These are phyloP conservation scores for Leccinum boreale DNA, from an alignment of 768 basidiomycete genomes.

Conservation along the genomic window DNA sequence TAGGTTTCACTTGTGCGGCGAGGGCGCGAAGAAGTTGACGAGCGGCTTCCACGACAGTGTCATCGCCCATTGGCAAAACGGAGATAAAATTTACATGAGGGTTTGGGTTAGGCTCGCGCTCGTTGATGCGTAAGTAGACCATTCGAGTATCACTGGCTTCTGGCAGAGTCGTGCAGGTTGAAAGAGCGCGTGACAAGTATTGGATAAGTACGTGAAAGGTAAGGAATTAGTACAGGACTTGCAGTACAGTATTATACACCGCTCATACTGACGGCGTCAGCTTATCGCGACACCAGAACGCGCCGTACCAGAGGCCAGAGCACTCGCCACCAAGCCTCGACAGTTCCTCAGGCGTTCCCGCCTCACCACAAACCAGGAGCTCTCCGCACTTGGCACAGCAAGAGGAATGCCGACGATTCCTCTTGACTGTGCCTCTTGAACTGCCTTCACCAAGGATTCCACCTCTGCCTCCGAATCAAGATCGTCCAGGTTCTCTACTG, in stretches of 20 bases:
- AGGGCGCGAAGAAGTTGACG: constrained; percentile 71
- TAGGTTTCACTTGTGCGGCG: constrained; percentile 77
- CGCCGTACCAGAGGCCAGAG: constrained; percentile 33
- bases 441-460: constrained; percentile 65
- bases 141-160: constrained; percentile 23
- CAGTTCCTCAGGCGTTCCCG: constrained; percentile 60
- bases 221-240: neutral
- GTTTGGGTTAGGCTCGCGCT: constrained; percentile 69
- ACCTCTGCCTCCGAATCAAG: constrained; percentile 84
- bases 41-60: constrained; percentile 56
- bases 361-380: constrained; percentile 80
- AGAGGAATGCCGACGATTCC: constrained; percentile 64
- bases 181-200: neutral
- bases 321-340: constrained; percentile 54
- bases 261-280: constrained; percentile 1
- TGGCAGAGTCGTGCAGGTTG: neutral
- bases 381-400: constrained; percentile 68
- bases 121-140: constrained; percentile 75
- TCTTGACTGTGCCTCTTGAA: constrained; percentile 51
- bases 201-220: neutral
- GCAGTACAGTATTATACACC: neutral
- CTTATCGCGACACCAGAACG: constrained; percentile 26
- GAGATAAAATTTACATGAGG: constrained; percentile 75
- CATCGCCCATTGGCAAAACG: constrained; percentile 43
- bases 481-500: constrained; percentile 69